These are phyloP conservation scores for Lachnellula suecica DNA, from an alignment of 2,329 filamentous ascomycete genomes.

Conservation along the genomic window DNA sequence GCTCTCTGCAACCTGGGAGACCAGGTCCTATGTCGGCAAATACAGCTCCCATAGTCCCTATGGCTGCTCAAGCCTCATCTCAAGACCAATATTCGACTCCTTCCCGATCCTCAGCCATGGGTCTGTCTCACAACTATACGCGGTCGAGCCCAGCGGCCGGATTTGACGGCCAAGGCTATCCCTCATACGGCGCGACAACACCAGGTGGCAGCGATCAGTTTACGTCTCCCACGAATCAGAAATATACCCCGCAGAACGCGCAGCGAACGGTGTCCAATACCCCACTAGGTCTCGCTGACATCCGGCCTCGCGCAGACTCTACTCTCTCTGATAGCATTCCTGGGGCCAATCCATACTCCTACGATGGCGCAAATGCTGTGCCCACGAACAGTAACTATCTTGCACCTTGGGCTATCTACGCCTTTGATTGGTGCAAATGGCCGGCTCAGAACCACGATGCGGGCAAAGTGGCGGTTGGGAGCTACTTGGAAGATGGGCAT, in stretches of 20 bases:
- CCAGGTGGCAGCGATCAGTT: constrained; percentile 63
- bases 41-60: constrained; percentile 58
- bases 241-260: constrained; percentile 56
- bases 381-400: constrained; percentile 86
- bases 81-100: constrained; percentile 61
- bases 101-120: constrained; percentile 64
- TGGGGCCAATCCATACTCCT: constrained; percentile 55
- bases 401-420: constrained; percentile 93
- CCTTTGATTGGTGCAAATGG: constrained; percentile 99
- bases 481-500: constrained; percentile 95
- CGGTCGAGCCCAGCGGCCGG: constrained; percentile 76
- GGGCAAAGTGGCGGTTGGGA: constrained; percentile 91
- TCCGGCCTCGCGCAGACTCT: constrained; percentile 82
- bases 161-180: constrained; percentile 54
- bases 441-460: constrained; percentile 75
- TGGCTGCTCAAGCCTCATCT: constrained; percentile 49
- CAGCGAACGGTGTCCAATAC: constrained; percentile 74
- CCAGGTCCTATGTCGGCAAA: constrained; percentile 52
- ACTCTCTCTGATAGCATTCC: constrained; percentile 71
- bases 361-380: constrained; percentile 65
- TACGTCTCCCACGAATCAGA: constrained; percentile 52
- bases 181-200: constrained; percentile 62
- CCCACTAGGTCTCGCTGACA: constrained; percentile 87
- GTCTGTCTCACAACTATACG: constrained; percentile 73
- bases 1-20: constrained; percentile 59